Base-by-base conservation (phyloP, 306 rosid genomes). In the Quercus parvula region DNA sequence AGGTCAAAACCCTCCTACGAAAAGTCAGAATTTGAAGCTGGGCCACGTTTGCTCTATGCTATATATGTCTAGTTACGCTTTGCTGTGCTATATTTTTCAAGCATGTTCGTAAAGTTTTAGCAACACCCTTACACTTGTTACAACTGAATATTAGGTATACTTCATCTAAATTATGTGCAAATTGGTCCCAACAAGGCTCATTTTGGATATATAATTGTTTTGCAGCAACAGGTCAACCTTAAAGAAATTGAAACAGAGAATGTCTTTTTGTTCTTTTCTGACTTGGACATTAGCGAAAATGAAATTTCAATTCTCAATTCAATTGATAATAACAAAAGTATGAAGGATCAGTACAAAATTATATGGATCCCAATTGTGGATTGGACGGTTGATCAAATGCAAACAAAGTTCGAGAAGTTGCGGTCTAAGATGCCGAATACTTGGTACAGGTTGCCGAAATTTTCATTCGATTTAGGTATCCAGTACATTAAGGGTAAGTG, bases 311-410 rank as follows among this genome's bases (percentile, higher is more conserved):
- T 70, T 33, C 74, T 89, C 7, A 77, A 78, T 58, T 49, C 84
- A 0, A 38, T 87, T n/a, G 57, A 85, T 5, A 76, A 85, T 0
- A 24, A 9, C 55, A 75, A 83, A 31, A 77, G 62, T n/a, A 79
- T 61, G 3, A 77, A 81, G 2, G 11, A 44, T 0, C 12, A 56
- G 2, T 75, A 78, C n/a, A 72, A 54, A 44, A 83, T 89, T 56
- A 56, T 86, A 7, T 88, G 92, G 92, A 20, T 86, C 28, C 89
- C 88, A 0, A 61, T 77, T 6, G 86, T 84, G n/a, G 86, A 79
- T 2, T 77, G 84, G 82, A 68, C 52, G 0, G 76, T 51, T 10
- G 85, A 84, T 1, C 6, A 33, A 1, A 41, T 73, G 52, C 17
- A 35, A 20, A 69, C 41, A 52, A 88, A 78, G 89, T 85, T 78